Evolutionary conservation across 2,329 filamentous ascomycete genomes (phyloP).

Genomic region (Nigrograna mackinnonii): DNA sequence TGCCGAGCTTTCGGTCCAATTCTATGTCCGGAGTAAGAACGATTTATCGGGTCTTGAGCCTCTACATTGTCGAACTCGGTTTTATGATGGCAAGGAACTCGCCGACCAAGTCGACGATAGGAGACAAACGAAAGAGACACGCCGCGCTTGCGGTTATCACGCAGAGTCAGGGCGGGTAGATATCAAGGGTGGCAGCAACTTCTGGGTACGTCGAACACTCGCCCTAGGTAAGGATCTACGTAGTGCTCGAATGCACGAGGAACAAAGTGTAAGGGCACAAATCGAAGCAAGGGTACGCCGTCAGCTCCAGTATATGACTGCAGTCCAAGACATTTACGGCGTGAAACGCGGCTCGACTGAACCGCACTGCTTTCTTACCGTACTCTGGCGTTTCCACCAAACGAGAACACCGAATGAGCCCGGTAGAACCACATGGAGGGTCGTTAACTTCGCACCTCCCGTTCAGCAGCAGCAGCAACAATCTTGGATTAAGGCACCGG

Average conservation of each 20-base stretch:
- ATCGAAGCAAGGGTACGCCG: conserved; percentile 30
- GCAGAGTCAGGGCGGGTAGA: conserved; percentile 25
- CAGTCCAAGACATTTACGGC: conserved; percentile 47
- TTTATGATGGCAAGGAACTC: conserved; percentile 32
- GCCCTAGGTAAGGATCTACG: conserved; percentile 23
- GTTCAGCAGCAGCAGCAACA: conserved; percentile 5
- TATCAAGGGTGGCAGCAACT: conserved; percentile 46
- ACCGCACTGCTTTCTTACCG: conserved; percentile 32
- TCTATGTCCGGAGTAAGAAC: conserved; percentile 37
- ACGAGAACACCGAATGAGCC: conserved; percentile 24
- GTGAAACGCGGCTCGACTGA: conserved; percentile 25
- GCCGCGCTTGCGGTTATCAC: conserved; percentile 24
- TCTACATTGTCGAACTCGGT: conserved; percentile 36
- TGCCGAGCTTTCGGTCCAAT: conserved; percentile 34
- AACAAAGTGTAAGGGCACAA: conserved; percentile 18
- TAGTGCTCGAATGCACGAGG: conserved; percentile 12
- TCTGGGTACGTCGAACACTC: conserved; percentile 46
- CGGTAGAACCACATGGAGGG: conserved; percentile 39
- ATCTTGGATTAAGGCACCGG: conserved; percentile 17
- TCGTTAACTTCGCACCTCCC: conserved; percentile 25
- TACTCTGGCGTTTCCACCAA: conserved; percentile 44
- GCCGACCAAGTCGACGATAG: conserved; percentile 25
- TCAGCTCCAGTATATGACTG: conserved; percentile 41
- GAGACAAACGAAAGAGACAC: conserved; percentile 22
- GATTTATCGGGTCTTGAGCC: conserved; percentile 31